phyloP scores from a whole-genome alignment of 441 rosid genomes.

The Euphorbia celastroides region DNA sequence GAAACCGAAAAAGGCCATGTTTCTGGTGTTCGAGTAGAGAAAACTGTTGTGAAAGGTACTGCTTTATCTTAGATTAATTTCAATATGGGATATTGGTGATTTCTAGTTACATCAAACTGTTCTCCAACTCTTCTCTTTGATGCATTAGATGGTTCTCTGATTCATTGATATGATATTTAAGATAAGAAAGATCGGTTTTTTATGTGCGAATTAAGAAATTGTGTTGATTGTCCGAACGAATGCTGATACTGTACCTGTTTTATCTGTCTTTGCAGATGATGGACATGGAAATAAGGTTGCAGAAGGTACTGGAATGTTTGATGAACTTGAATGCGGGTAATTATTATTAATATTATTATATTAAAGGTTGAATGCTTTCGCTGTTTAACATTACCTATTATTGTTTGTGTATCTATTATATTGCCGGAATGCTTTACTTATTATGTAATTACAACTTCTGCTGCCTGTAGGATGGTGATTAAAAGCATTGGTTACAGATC shows the following conservation, averaged over 20 bases:
- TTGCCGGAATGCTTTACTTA: neutral
- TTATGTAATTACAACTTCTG: too few relatives aligned
- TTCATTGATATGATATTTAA: slow-evolving; percentile 1
- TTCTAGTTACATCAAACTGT: neutral
- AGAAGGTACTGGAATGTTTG: slow-evolving; percentile 66
- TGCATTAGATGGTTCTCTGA: neutral
- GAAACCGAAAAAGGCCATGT: slow-evolving; percentile 52
- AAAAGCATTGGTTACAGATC: slow-evolving; percentile 97
- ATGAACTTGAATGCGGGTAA: slow-evolving; percentile 76
- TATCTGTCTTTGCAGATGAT: slow-evolving; percentile 39
- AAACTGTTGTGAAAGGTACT: slow-evolving; percentile 69
- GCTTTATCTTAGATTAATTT: slow-evolving; percentile 7
- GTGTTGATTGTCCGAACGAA: neutral
- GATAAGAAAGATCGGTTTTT: neutral
- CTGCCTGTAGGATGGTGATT: slow-evolving; percentile 56
- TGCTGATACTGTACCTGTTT: slow-evolving; percentile 6
- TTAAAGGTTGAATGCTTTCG: neutral
- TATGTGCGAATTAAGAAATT: neutral
- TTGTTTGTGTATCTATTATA: neutral
- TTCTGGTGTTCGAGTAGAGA: slow-evolving; percentile 66
- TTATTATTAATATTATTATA: slow-evolving; percentile 18
- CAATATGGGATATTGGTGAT: slow-evolving; percentile 8
- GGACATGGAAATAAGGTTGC: slow-evolving; percentile 73
- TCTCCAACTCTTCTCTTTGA: neutral
- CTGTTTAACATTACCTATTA: neutral